Evolutionary conservation across 257 asterid species (phyloP), one percentile per base, ranked within the genome.

Genomic region (Jaltomata sinuosa): DNA sequence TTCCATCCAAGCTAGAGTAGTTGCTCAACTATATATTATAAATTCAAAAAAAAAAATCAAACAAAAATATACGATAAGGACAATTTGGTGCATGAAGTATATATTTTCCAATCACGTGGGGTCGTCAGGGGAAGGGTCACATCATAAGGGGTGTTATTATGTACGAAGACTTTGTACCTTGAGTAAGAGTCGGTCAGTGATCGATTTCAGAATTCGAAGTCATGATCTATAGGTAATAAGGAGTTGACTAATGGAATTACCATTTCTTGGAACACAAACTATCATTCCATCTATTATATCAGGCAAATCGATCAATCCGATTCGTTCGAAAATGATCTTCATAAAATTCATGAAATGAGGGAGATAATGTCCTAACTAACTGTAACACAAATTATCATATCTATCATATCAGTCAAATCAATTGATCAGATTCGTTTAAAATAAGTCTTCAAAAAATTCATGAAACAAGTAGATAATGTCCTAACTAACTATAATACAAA

Each of bases 1-100:
- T 84, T 34, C 93, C 96, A 31, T 93, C 92, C 79, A 91, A 81
- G 22, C 90, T 87, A 18, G 91, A 89, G 86, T 90, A 93, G 80
- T 80, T 91, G 88, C 95, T 91, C 85, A 93, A 87, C 97, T 93
- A 86, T 16, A 85, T 34, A 50, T 84, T 18, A 67, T 62, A 32
- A 65, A 65, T 71, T 25, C 21, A 22, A n/a, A 16, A 1, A 1
- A 25, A 76, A 68, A 21, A 71, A 47, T 27, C 4, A 25, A 34
- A 1, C 0, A 50, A 29, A n/a, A 40, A 27, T 69, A 42, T 36
- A 55, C 7, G 5, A 65, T 11, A 5, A 27, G 4, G 12, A 61
- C 69, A 61, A 0, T 25, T 4, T 12, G 21, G 2, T 61, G 2
- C 1, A 61, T 6, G 22, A 22, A 25, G 0, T 4, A 38, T 4